Percentiles rank a stretch among this genome's conserved stretches.
These are phyloP conservation scores for Lentinus tigrinus DNA, from an alignment of 768 basidiomycete species.

Conservation along the genomic window DNA sequence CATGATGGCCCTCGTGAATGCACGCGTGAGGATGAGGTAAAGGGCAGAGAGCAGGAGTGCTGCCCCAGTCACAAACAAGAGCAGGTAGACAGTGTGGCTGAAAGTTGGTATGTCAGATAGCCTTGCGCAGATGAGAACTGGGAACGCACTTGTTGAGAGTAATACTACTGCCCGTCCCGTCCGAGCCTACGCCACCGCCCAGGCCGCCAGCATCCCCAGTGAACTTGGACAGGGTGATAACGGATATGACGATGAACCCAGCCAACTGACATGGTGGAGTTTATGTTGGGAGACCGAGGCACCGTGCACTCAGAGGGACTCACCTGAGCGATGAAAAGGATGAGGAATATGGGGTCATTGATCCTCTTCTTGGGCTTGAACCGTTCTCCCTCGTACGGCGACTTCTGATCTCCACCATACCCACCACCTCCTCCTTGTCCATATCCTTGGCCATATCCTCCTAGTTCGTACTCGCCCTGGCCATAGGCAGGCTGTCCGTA, in stretches of 20 bases:
- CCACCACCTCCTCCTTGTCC: constrained; percentile 20
- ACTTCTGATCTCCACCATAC: constrained; percentile 32
- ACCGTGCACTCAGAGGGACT: neutral
- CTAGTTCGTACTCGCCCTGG: too few species aligned
- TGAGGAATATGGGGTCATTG: constrained; percentile 70
- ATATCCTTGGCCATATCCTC: constrained; percentile 3
- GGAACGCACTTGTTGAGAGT: constrained; percentile 63
- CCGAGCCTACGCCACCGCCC: constrained; percentile 66
- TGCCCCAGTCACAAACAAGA: constrained; percentile 69
- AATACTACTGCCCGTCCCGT: constrained; percentile 49
- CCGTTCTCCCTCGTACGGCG: constrained; percentile 58
- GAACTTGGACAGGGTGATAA: constrained; percentile 60
- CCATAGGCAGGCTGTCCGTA: constrained; percentile 15
- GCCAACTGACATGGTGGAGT: constrained; percentile 43
- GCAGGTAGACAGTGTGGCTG: constrained; percentile 74
- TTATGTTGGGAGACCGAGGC: neutral
- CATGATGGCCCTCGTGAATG: constrained; percentile 75
- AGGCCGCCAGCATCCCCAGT: constrained; percentile 58
- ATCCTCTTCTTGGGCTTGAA: constrained; percentile 68
- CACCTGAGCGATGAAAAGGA: constrained; percentile 73
- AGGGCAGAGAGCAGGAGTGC: constrained; percentile 62
- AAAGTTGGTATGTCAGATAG: neutral
- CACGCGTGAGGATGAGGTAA: constrained; percentile 69
- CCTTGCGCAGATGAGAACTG: neutral
- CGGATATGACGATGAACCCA: constrained; percentile 69